Base-by-base conservation (phyloP, 306 rosid genomes). In the Vigna nakashimae region DNA sequence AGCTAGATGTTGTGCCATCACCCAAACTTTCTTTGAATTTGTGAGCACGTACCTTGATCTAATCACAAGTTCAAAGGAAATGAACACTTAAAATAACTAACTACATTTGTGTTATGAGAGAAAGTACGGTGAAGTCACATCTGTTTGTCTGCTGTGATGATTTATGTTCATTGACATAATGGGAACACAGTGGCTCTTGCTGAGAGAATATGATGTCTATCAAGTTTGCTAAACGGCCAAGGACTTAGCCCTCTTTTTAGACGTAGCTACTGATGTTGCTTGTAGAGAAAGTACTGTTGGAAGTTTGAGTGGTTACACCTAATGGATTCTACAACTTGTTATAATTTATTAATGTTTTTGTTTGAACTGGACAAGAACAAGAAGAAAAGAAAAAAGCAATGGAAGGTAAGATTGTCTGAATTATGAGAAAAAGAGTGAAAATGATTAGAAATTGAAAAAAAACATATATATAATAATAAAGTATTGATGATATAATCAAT, bases 221-320 rank as follows among this genome's bases (percentile, higher is more conserved):
- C 56, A 40, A 38, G 46, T 66, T 77, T 66, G 71, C 62, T 49
- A 55, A 34, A 57, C 17, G 55, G 69, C 46, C 28, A 43, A 13
- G 42, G 77, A 42, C 32, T 22, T 38, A 20, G 65, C 42, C 10
- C 70, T 22, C 49, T 60, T 59, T 28, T 60, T 46, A 65, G 49
- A 60, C 15, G 3, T 60, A 60, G 79, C 62, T 76, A 15, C 49
- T 30, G 32, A 16, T 75, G 62, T 63, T 28, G 48, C 71, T 62
- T 62, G 1, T 16, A 42, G 17, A 18, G 50, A 26, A 60, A 24
- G 22, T 34, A 55, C 2, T 65, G 14, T 46, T n/a, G 9, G 13
- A 22, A 24, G 71, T 9, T 55, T 11, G 46, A 59, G 51, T 57
- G 22, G 50, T 18, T 42, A 45, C 50, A 20, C 52, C 30, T 53